Evolutionary conservation across 768 basidiomycete species (phyloP).

Genomic region (Naematelia encephala): DNA sequence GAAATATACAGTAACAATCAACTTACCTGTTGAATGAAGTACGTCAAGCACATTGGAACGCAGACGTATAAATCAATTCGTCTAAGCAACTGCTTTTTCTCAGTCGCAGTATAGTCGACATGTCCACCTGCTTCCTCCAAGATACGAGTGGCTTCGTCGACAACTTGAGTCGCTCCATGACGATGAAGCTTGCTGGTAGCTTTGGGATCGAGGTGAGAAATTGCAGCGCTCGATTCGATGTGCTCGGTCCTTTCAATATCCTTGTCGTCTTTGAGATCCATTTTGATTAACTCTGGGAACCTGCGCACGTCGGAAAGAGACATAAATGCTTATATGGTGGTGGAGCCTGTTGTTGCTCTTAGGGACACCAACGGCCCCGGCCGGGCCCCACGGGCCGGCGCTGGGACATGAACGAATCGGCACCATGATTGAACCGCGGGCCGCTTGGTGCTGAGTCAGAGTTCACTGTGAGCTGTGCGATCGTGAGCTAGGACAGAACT

Average conservation of each 20-base stretch:
- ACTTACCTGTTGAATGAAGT: conserved; percentile 28
- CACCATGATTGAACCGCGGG: no score
- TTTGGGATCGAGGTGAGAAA: not conserved
- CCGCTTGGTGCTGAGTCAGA: no score
- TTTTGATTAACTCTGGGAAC: no score
- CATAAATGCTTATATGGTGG: no score
- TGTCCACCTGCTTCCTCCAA: conserved; percentile 20
- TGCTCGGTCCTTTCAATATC: not conserved
- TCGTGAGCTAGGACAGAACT: no score
- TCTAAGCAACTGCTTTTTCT: conserved; percentile 23
- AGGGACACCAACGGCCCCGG: not conserved
- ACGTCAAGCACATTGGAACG: conserved; percentile 26
- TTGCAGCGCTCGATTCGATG: not conserved
- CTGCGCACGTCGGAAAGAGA: no score
- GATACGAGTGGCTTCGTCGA: conserved; percentile 28
- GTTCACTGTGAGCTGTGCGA: no score
- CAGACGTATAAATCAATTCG: conserved; percentile 30
- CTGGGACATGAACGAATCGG: not conserved
- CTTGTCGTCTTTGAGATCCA: not conserved
- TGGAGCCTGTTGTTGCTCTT: not conserved
- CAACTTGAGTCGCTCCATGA: not conserved
- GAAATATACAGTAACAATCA: not conserved
- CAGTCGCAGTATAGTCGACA: conserved; percentile 18
- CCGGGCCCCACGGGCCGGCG: not conserved
- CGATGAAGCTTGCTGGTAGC: not conserved